Evolutionary conservation across 1,284 basidiomycete species (phyloP), one percentile per base, ranked within the genome.

Genomic region (Pascua sp.): DNA sequence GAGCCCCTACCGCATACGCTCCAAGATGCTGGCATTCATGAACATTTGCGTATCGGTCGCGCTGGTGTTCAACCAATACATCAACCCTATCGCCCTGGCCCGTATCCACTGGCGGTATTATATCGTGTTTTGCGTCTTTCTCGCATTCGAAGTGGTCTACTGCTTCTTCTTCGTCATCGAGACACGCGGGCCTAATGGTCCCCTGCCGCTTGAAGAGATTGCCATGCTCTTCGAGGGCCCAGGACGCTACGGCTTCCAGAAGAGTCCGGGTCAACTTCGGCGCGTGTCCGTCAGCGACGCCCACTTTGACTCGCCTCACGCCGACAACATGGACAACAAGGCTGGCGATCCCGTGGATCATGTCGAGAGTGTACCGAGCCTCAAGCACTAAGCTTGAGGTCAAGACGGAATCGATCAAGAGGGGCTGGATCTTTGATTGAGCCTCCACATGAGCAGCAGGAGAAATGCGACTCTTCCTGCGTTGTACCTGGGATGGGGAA

Each of bases 11-110:
- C 43, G 56, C 18, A 53, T 90, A 51, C 86, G 88, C 69, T 86
- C 89, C 49, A 89, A 89, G 80, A 88, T 87, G 55, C 84, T 90
- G 78, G 87, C 81, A 62, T 70, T 89, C 60, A 64, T 71, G 61
- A 61, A 69, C 44, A 62, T 75, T 41, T 59, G 62, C 42, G 72
- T 76, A 61, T 71, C 72, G 63, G 64, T 65, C 40, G 66, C 72
- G 4, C 68, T 75, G 40, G 67, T 69, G 47, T 61, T 72, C 61
- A 72, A 76, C 65, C 72, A 76, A 56, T 77, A 67, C 61, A 66
- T 70, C 53, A 77, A 75, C 67, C 75, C 75, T 18, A 64, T 75
- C 51, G 76, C 70, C 1, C 57, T 68, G 47, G 56, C 47, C 24
- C 55, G 55, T 37, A 51, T 67, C 48, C 47, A 56, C 55, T 73